phyloP scores from a whole-genome alignment of 176 grass and related monocot species.

The barley (Hordeum vulgare) region MorexV3_pseudomolecules_assembly NC_058521.1:246781316-246781815 shows the following conservation, averaged over 20 bases:
- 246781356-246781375: constrained; percentile 28
- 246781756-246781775: constrained; percentile 3
- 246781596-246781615: constrained; percentile 2
- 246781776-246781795: constrained; percentile 10
- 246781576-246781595: neutral
- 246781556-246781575: constrained; percentile 6
- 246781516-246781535: neutral
- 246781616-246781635: constrained; percentile 11
- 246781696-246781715: neutral
- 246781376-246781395: constrained; percentile 27
- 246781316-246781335: constrained; percentile 28
- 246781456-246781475: constrained; percentile 58
- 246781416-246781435: constrained; percentile 19
- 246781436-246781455: constrained; percentile 31
- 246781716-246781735: neutral
- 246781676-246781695: constrained; percentile 3
- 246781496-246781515: neutral
- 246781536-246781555: neutral
- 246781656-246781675: constrained; percentile 1
- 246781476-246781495: constrained; percentile 63
- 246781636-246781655: constrained; percentile 10
- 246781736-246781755: neutral
- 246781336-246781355: neutral
- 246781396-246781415: constrained; percentile 18
- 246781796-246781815: constrained; percentile 6